phyloP scores from a whole-genome alignment of 2,329 filamentous ascomycete genomes.

The Fusarium fracticaudum region DNA sequence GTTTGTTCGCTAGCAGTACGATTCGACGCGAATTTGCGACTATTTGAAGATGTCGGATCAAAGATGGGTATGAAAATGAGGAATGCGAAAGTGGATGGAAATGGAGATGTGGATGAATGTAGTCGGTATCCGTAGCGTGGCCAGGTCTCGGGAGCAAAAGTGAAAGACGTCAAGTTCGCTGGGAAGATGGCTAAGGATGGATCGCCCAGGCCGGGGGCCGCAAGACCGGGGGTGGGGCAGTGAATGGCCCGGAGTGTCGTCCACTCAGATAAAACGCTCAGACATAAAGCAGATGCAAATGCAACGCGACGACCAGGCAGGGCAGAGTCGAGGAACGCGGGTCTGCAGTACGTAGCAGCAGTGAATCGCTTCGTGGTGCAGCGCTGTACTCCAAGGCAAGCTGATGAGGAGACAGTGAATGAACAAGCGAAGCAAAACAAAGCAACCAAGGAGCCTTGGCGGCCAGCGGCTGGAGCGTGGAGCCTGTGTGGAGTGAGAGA shows the following conservation, averaged over 20 bases:
- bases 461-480: slow-evolving; percentile 37
- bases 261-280: slow-evolving; percentile 41
- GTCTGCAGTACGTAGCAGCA: neutral
- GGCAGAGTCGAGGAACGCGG: slow-evolving; percentile 1
- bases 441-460: slow-evolving; percentile 22
- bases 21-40: slow-evolving; percentile 2
- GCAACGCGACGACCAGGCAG: slow-evolving; percentile 27
- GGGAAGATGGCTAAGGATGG: slow-evolving; percentile 36
- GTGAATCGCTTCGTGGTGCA: neutral
- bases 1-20: slow-evolving; percentile 31
- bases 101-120: slow-evolving; percentile 29
- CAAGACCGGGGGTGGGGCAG: slow-evolving; percentile 43
- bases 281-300: slow-evolving; percentile 35
- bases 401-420: slow-evolving; percentile 1
- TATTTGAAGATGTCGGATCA: slow-evolving; percentile 17
- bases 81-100: slow-evolving; percentile 24
- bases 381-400: neutral
- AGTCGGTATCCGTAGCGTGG: slow-evolving; percentile 30
- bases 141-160: slow-evolving; percentile 41
- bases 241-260: slow-evolving; percentile 32
- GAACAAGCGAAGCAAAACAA: slow-evolving; percentile 1
- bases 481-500: slow-evolving; percentile 30
- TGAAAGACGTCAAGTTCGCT: slow-evolving; percentile 45
- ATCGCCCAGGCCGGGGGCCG: slow-evolving; percentile 41
- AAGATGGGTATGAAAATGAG: slow-evolving; percentile 31